Base-by-base conservation (phyloP, 2,329 filamentous ascomycete species). In the Plectosphaerella cucumerina region DNA sequence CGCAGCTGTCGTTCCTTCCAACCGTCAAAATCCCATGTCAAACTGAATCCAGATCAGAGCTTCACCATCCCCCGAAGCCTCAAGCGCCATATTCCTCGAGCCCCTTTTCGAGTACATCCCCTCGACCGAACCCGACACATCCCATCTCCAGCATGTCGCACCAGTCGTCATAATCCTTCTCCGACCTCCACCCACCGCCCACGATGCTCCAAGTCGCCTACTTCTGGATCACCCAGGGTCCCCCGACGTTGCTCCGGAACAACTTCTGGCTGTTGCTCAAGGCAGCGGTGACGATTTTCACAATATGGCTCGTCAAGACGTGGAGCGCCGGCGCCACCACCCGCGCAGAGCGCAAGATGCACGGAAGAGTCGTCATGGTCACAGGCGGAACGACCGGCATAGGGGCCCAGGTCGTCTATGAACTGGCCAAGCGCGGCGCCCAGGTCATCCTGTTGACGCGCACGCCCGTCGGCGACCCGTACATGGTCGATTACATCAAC, bases 331-430 rank as follows among this genome's bases (percentile, higher is more conserved):
- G 94, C 58, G 81, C 85, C 12, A 73, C 70, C 59, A 97, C 94
- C 68, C 72, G 70, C 41, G 81, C 89, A 22, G 91, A 96, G 65
- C 81, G 90, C 53, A 79, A 87, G 50, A 91, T 99, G 85, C 91
- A 97, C 69, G 91, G 90, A 45, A 95, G 95, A 65, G 90, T 99
- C 46, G 80, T 97, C 43, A 86, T 99, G 77, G 82, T 99, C 48
- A 99, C 94, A 17, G 92, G 94, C 59, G 94, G 93, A 23, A 99
- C 94, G 48, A 93, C 92, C 44, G 94, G 94, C 14, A 88, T 99
- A 65, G 94, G 94, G 47, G 89, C 90, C 53, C 79, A 82, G 51
- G 82, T 90, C 42, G 88, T 87, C 5, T 76, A 82, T 57, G 82
- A 86, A 52, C 81, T 99, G 49, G 93, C 93, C 50, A 65, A 73